Conservation (phyloP, 768 basidiomycete genomes). For the Mycena rebaudengoi region DNA sequence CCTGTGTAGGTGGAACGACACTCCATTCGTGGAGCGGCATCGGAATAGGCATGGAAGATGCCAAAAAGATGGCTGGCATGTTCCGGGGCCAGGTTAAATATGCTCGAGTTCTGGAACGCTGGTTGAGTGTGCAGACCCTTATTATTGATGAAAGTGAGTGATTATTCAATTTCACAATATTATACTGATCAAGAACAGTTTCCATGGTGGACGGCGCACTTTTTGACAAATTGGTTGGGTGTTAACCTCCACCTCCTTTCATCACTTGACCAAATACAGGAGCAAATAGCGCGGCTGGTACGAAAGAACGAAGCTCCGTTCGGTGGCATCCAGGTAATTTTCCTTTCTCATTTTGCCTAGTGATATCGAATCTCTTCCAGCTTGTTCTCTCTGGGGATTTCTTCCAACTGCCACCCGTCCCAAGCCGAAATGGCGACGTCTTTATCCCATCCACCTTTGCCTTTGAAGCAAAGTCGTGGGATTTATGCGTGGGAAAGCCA, state of each 20-base stretch:
- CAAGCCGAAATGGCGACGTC: conserved; percentile 56
- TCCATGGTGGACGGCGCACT: conserved; percentile 88
- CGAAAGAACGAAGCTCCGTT: conserved; percentile 68
- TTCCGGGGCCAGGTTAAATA: conserved; percentile 52
- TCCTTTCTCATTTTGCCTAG: not conserved
- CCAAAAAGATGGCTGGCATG: conserved; percentile 62
- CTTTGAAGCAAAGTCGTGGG: conserved; percentile 85
- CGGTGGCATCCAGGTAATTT: conserved; percentile 84
- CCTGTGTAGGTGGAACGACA: conserved; percentile 78
- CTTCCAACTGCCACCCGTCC: conserved; percentile 87
- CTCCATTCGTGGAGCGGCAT: conserved; percentile 88
- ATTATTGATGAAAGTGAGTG: conserved; percentile 86
- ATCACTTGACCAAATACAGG: conserved; percentile 54
- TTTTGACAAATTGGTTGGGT: conserved; percentile 81
- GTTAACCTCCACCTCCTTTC: conserved; percentile 8
- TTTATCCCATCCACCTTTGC: conserved; percentile 67
- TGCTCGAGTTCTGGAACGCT: conserved; percentile 58
- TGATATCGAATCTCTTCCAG: conserved; percentile 44
- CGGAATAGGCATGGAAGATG: conserved; percentile 70
- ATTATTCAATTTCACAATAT: not conserved
- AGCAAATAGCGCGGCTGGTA: conserved; percentile 67
- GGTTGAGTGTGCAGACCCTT: conserved; percentile 69
- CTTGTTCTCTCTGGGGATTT: conserved; percentile 83
- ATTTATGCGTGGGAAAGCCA: conserved; percentile 63
- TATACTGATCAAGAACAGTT: conserved; percentile 52